Evolutionary conservation across 345 rosid genomes (phyloP), one percentile per base, ranked within the genome.

Genomic region (Boechera stricta): DNA sequence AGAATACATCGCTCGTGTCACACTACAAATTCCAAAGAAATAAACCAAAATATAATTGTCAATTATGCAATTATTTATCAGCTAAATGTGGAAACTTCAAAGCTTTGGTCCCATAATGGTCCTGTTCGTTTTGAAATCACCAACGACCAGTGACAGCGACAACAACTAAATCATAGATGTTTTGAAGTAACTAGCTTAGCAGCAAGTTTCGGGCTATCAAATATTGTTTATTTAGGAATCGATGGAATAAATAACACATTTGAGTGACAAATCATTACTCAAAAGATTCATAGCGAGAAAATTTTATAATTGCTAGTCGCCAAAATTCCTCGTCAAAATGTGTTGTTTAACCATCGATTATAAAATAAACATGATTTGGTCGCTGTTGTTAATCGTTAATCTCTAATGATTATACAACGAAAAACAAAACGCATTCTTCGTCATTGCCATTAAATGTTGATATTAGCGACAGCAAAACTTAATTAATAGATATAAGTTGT

Each of bases 1-100:
- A 92, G 82, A 87, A 91, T 45, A 90, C 79, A 78, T 95, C 99
- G 45, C 84, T 90, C 72, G 85, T 91, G 24, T 86, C 55, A 67
- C 85, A 85, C 97, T 95, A 85, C 70, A 86, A 56, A 16, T 65
- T 54, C 48, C 5, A 64, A 24, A 41, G 15, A 32, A 11, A 32
- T 36, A 48, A 21, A 32, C 35, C 2, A 48, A 33, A 35, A 49
- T 7, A 6, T 28, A 10, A 56, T 15, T 48, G 42, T 56, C 21
- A 65, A 7, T 10, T 53, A 39, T 21, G 38, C 32, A 45, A 12
- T 32, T 24, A 44, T 57, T 10, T 6, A 36, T 52, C 13, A 2
- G 16, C 26, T 71, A 41, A 33, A 58, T 47, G 24, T 71, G 57
- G 32, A 58, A 45, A 3, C 26, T 26, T 5, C 8, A 67, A 35